These are phyloP conservation scores for Jimgerdemannia lactiflua DNA, from an alignment of 192 early-diverging fungal genomes.

Conservation along the genomic window DNA sequence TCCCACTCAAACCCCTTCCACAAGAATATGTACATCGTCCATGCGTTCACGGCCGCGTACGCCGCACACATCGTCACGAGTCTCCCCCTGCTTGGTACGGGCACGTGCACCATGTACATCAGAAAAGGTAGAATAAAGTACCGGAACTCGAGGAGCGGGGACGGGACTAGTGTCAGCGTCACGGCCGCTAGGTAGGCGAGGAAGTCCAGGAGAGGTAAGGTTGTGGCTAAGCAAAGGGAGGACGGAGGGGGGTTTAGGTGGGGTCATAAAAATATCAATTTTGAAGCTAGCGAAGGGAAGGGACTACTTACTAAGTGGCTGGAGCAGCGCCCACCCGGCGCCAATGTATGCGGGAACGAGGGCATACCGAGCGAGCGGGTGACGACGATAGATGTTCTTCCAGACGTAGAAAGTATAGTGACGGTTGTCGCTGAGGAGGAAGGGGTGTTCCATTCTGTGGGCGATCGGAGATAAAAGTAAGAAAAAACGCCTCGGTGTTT, in stretches of 20 bases:
- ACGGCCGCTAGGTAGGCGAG: slow-evolving; percentile 51
- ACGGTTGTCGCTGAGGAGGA: slow-evolving; percentile 91
- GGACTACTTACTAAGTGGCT: slow-evolving; percentile 40
- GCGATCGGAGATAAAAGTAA: neutral
- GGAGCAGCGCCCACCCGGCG: slow-evolving; percentile 34
- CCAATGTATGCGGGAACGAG: slow-evolving; percentile 66
- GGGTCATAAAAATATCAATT: neutral
- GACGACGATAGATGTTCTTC: slow-evolving; percentile 69
- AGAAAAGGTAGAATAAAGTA: slow-evolving; percentile 92
- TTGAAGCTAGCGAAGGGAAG: neutral
- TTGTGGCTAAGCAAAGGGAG: slow-evolving; percentile 21
- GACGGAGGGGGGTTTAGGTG: neutral
- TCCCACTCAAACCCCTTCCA: slow-evolving; percentile 73
- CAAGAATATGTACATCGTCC: slow-evolving; percentile 78
- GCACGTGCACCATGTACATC: slow-evolving; percentile 69
- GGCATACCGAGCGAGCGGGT: slow-evolving; percentile 50
- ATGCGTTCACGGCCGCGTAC: slow-evolving; percentile 57
- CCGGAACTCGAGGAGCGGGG: slow-evolving; percentile 91
- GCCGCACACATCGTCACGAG: slow-evolving; percentile 35
- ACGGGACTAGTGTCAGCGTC: slow-evolving; percentile 74
- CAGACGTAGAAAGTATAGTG: slow-evolving; percentile 97
- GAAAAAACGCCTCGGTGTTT: neutral
- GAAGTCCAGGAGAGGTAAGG: slow-evolving; percentile 50
- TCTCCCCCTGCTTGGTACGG: slow-evolving; percentile 17
- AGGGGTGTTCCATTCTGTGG: slow-evolving; percentile 83